These are phyloP conservation scores for Calocybe indica DNA, from an alignment of 768 basidiomycete species.

Conservation along the genomic window DNA sequence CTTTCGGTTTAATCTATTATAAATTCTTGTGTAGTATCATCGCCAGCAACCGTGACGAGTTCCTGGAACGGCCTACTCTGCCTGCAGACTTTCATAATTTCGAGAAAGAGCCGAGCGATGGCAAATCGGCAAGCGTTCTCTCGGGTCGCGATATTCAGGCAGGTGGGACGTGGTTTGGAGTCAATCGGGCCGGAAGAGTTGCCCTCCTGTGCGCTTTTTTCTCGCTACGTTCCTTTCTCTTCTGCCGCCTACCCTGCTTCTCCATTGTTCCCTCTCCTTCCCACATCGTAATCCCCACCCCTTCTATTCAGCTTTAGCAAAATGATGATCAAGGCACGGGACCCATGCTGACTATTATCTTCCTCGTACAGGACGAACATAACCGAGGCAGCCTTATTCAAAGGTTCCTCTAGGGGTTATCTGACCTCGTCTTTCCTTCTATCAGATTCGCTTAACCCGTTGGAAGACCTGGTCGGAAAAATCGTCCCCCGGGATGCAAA, in stretches of 20 bases:
- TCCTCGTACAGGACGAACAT: slow-evolving; percentile 68
- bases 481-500: slow-evolving; percentile 41
- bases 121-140: slow-evolving; percentile 35
- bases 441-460: slow-evolving; percentile 37
- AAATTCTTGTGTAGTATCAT: slow-evolving; percentile 45
- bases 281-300: too few species aligned
- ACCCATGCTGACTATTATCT: neutral
- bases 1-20: slow-evolving; percentile 7
- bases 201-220: slow-evolving; percentile 59
- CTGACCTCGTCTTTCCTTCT: slow-evolving; percentile 65
- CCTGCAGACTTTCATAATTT: slow-evolving; percentile 69
- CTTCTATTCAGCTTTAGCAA: too few species aligned
- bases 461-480: slow-evolving; percentile 43
- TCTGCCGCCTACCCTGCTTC: neutral
- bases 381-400: slow-evolving; percentile 52
- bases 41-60: slow-evolving; percentile 75
- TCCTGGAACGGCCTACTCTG: slow-evolving; percentile 57
- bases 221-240: slow-evolving; percentile 4
- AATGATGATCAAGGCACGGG: slow-evolving; percentile 10
- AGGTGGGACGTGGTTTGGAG: slow-evolving; percentile 82
- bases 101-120: slow-evolving; percentile 19
- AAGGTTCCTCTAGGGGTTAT: slow-evolving; percentile 59
- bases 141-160: slow-evolving; percentile 71
- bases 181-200: slow-evolving; percentile 57
- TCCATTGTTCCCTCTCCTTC: too few species aligned